Percentiles rank a stretch among this genome's conserved stretches.
Conservation (phyloP, 768 basidiomycete genomes). For the Leccinum aurantiacum region DNA sequence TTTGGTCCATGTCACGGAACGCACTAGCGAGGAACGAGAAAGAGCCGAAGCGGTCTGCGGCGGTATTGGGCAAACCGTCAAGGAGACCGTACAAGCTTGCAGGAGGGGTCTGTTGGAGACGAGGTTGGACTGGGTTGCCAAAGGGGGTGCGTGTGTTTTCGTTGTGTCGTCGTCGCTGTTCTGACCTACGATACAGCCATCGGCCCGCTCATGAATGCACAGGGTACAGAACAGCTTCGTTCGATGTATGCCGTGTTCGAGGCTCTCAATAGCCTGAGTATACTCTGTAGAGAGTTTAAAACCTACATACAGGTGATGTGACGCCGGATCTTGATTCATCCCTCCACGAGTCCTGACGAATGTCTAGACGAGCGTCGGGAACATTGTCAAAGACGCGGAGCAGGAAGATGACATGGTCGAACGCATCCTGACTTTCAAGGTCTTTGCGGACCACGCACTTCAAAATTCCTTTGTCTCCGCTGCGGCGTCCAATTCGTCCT, state of each 20-base stretch:
- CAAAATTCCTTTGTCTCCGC: constrained; percentile 49
- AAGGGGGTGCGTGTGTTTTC: constrained; percentile 38
- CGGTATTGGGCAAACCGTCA: constrained; percentile 48
- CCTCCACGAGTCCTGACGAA: background rate
- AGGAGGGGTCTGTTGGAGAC: constrained; percentile 51
- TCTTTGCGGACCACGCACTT: constrained; percentile 52
- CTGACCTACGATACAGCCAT: constrained; percentile 43
- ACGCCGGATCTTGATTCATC: background rate
- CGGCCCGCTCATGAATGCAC: constrained; percentile 48
- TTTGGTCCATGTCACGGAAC: constrained; percentile 45
- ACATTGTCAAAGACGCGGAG: constrained; percentile 62
- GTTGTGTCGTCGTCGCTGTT: constrained; percentile 31
- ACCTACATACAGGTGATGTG: constrained; percentile 52
- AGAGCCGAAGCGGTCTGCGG: constrained; percentile 50
- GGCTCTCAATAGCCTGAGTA: constrained; percentile 52
- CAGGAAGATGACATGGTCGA: constrained; percentile 79
- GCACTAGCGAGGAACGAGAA: constrained; percentile 57
- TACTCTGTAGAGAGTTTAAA: constrained; percentile 62
- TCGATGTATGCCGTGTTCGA: constrained; percentile 63
- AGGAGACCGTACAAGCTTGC: constrained; percentile 49
- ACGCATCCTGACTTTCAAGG: constrained; percentile 66
- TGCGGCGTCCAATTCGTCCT: constrained; percentile 49
- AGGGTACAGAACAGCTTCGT: constrained; percentile 43
- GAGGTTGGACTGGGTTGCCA: constrained; percentile 45
- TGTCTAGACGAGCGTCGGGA: constrained; percentile 51